A percentile compares a stretch with the other conserved stretches of the same genome.
These are phyloP conservation scores for Solanum infundibuliforme DNA, from an alignment of 257 asterid genomes.

Conservation along the genomic window DNA sequence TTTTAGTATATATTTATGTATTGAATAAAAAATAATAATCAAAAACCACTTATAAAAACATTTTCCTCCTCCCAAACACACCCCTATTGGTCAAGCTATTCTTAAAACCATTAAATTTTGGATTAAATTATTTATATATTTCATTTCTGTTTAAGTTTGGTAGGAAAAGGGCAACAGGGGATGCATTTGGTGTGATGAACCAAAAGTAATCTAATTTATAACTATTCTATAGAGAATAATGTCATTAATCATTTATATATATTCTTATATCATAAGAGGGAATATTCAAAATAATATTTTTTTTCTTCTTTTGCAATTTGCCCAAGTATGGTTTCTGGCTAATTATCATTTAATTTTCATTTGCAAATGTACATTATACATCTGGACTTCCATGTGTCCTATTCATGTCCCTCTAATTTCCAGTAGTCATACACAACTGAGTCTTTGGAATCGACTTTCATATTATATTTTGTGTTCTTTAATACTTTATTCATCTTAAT, in stretches of 20 bases:
- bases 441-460: neutral
- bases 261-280: neutral
- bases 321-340: neutral
- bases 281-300: neutral
- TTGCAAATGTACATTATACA: neutral
- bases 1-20: neutral
- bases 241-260: neutral
- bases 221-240: neutral
- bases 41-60: too few relatives aligned
- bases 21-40: neutral
- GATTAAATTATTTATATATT: neutral
- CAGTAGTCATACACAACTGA: too few relatives aligned
- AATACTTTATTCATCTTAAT: too few relatives aligned
- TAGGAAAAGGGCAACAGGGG: neutral
- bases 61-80: neutral
- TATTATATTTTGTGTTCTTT: too few relatives aligned
- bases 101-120: neutral
- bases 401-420: neutral
- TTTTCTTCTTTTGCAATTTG: neutral
- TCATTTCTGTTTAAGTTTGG: neutral
- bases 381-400: neutral
- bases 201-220: neutral
- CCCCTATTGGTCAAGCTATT: neutral
- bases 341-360: neutral
- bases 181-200: neutral